Percentiles rank a stretch among this genome's conserved stretches.
phyloP scores from a whole-genome alignment of 306 rosid species.

The Rosa chinensis region DNA sequence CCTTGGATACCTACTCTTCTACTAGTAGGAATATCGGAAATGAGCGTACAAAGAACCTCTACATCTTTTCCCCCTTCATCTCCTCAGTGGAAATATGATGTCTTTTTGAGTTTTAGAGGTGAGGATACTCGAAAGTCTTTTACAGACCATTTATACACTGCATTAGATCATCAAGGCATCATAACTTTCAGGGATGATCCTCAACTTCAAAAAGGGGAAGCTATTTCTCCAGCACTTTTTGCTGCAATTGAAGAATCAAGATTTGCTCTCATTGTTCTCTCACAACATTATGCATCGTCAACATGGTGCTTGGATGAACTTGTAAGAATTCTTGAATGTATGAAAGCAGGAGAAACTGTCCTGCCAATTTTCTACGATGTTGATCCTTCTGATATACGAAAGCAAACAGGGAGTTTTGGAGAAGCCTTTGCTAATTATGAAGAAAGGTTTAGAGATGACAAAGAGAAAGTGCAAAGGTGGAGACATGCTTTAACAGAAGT shows the following conservation, averaged over 20 bases:
- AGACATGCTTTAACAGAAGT: neutral
- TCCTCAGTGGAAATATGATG: neutral
- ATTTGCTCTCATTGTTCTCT: neutral
- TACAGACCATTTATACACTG: neutral
- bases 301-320: constrained; percentile 3
- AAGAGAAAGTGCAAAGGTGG: neutral
- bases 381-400: neutral
- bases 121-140: neutral
- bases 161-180: neutral
- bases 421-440: neutral
- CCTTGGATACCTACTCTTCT: neutral
- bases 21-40: neutral
- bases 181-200: neutral
- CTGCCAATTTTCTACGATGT: neutral
- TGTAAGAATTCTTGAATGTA: neutral
- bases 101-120: neutral
- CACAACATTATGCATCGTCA: neutral
- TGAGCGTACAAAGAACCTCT: neutral
- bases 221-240: neutral
- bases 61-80: neutral
- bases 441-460: neutral
- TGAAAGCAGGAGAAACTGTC: neutral
- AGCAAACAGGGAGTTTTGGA: neutral
- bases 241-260: neutral
- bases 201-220: neutral